Evolutionary conservation across 805 yeast genomes (phyloP), one percentile per base, ranked within the genome.

Genomic region (Sugiyamaella smithiae): DNA sequence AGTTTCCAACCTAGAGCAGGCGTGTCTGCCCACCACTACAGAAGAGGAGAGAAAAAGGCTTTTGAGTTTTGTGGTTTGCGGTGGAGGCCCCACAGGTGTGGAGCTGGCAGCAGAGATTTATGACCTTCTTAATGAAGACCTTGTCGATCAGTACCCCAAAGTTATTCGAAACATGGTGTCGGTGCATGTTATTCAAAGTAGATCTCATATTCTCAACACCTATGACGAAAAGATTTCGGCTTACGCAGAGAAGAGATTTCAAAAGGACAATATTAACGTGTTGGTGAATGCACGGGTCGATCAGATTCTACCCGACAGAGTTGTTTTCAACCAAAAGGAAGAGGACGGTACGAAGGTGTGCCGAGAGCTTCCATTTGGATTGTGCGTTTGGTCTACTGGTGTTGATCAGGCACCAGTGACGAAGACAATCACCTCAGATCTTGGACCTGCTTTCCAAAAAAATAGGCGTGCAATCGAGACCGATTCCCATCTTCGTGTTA

Each of bases 41-140:
- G 83, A 78, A 54, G 83, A 74, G 40, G 85, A 82, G 59, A 76
- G 87, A 55, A 78, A 78, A 58, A 74, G 73, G 50, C 63, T 82
- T 51, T 69, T 82, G 41, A 76, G 82, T 45, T 81, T 82, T 63
- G 85, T 81, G 11, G 76, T 82, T 28, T 81, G 86, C 63, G 88
- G 88, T 53, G 88, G 87, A 52, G 88, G 88, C 38, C 86, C 88
- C 47, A 82, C 88, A 0, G 88, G 88, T 57, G 85, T 80, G 29
- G 88, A 82, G 61, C 75, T 82, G 57, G 88, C 88, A 25, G 85
- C 88, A 26, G 88, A 82, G 64, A 76, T 82, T 24, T 81, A 70
- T 56, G 88, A 82, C 58, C 63, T 82, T 57, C 68, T 82, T 61
- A 81, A 81, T 60, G 87, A 82, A 63, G 88, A 82, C 61, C 65